A percentile compares a stretch with the other conserved stretches of the same genome.
phyloP scores from a whole-genome alignment of 2,329 filamentous ascomycete species.

The Pochonia chlamydosporia region DNA sequence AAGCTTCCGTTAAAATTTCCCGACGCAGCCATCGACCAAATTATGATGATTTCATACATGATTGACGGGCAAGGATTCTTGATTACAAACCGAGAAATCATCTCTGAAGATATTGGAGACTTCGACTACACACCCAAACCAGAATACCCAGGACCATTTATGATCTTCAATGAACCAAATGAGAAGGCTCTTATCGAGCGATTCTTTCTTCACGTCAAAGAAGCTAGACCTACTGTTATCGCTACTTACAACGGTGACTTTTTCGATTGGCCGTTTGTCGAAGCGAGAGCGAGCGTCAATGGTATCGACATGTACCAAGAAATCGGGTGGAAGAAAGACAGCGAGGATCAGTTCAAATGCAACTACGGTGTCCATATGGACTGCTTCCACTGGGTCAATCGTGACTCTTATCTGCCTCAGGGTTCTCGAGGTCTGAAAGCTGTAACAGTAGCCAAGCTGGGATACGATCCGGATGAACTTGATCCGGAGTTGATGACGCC shows the following conservation, averaged over 20 bases:
- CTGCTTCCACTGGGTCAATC: slow-evolving; percentile 97
- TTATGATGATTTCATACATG: slow-evolving; percentile 99
- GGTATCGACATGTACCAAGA: slow-evolving; percentile 99
- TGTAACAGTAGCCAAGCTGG: slow-evolving; percentile 94
- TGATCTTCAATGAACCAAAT: slow-evolving; percentile 97
- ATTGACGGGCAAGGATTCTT: slow-evolving; percentile 97
- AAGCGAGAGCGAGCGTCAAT: slow-evolving; percentile 84
- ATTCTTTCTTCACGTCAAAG: slow-evolving; percentile 94
- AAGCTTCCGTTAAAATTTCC: slow-evolving; percentile 96
- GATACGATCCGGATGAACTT: slow-evolving; percentile 95
- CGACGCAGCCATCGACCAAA: slow-evolving; percentile 86
- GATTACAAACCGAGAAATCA: slow-evolving; percentile 96
- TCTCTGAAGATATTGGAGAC: slow-evolving; percentile 93
- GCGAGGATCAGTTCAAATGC: slow-evolving; percentile 92
- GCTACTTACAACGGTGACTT: slow-evolving; percentile 99
- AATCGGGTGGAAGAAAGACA: slow-evolving; percentile 94
- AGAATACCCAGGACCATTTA: slow-evolving; percentile 90
- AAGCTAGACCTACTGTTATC: slow-evolving; percentile 90
- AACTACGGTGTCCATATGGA: slow-evolving; percentile 98
- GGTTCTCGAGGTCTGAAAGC: slow-evolving; percentile 96
- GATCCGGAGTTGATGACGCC: slow-evolving; percentile 97
- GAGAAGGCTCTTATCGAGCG: slow-evolving; percentile 83
- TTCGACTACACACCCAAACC: slow-evolving; percentile 98
- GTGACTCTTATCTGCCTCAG: slow-evolving; percentile 95
- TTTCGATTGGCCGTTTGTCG: slow-evolving; percentile 99